Evolutionary conservation across 1,284 basidiomycete genomes (phyloP), one percentile per base, ranked within the genome.

Genomic region (Trametes hirsuta): DNA sequence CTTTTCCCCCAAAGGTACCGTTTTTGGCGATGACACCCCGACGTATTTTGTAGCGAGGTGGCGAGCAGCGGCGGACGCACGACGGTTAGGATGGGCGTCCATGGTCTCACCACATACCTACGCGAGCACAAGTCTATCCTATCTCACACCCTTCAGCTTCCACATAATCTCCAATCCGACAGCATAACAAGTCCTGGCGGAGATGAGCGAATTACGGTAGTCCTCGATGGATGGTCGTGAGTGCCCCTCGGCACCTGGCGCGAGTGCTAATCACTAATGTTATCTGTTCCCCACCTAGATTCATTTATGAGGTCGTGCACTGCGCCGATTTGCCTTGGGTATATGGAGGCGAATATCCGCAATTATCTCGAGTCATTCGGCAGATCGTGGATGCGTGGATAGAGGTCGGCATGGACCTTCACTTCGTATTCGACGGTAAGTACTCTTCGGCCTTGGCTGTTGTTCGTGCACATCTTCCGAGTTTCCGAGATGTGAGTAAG

Each of bases 371-470:
- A 11, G 71, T 86, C 9, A 78, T 91, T 3, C 75, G 75, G 45
- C 74, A 71, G 46, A 79, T 91, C 15, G 82, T 92, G 9, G 72
- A 79, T 56, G 85, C 86, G 1, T 95, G 93, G 93, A 77, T 90
- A 35, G 74, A 76, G 22, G 80, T 94, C 3, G 92, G 93, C 6
- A 75, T 97, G 47, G 80, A 83, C 59, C 81, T 95, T 1, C 84
- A 88, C 58, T 94, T 98, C 69, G 94, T 97, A 6, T 97, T 97
- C 71, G 95, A 98, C 73, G 95, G 95, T 95, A 65, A 62, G 85
- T 47, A 22, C 15, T 34, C 22, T 45, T 15, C 39, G 15, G 18
- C 37, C 47, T 47, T 6, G 12, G 25, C 6, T 30, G 12, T 25
- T 40, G 10, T 41, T 15, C 42, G 25, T 18, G 3, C 12, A 11